Base-by-base conservation (phyloP, 768 basidiomycete genomes). In the Vishniacozyma victoriae region DNA sequence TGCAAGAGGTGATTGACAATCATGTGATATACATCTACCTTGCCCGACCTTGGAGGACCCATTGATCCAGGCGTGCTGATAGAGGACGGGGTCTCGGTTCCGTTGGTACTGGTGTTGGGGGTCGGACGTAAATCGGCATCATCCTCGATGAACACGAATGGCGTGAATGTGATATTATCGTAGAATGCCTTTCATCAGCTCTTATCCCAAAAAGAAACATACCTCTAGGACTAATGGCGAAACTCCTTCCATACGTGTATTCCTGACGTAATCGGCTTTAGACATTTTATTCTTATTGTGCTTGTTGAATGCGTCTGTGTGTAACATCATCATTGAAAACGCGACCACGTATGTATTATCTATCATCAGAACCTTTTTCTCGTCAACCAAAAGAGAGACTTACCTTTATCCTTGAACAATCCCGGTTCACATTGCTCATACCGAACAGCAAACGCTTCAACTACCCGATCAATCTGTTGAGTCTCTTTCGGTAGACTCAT, bases 281-380 rank as follows among this genome's bases (percentile, higher is more conserved):
- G 85, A 82, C 95, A 99, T 99, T 75, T 97, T 97, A 44, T 82
- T 84, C 74, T 86, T 96, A 74, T 97, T 97, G 54, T 87, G 88
- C 73, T 85, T 87, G 74, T 99, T 99, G 78, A 97, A 97, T 4
- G 85, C 87, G 67, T 99, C 95, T 15, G 95, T 99, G 68, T 97
- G 92, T 41, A 96, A 77, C 93, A 99, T 97, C 61, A 97, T 95
- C 66, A 96, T 76, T 60, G 93, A 96, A 75, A 96, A 97, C 12
- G 93, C 90, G 39, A 97, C 76, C 43, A 97, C 86, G 73, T 97
- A 96, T 11, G 93, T 86, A 60, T 93, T 84, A 64, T 95, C 91
- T 92, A 26, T 9, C 9, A 33, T 33, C 29, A 33, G 29, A 33
- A n/a, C 5, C 9, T n/a, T 39, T 12, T 33, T 18, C 25, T 16